Percentiles rank a stretch among this genome's conserved stretches.
Conservation (phyloP, 2,329 filamentous ascomycete genomes). For the Hypoxylon rubiginosum region DNA sequence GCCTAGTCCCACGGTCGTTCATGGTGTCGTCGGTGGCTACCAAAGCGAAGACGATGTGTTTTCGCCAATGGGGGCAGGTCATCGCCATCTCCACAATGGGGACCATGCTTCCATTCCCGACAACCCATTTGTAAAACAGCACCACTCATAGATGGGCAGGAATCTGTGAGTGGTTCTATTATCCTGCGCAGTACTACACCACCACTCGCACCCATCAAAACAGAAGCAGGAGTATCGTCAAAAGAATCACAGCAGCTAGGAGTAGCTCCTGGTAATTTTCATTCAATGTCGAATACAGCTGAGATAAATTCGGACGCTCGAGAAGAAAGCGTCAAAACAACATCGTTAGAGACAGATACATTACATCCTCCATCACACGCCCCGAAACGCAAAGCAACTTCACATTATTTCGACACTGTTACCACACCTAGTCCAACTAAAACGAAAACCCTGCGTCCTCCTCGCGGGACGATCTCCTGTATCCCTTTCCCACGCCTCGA, state of each 20-base stretch:
- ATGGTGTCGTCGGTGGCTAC: background rate
- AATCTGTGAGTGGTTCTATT: conserved; percentile 39
- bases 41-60: conserved; percentile 14
- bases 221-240: conserved; percentile 5
- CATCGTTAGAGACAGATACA: background rate
- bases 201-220: background rate
- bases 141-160: conserved; percentile 44
- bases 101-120: no score
- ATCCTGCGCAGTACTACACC: conserved; percentile 15
- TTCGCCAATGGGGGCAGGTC: background rate
- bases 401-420: conserved; percentile 52
- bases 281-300: background rate
- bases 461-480: conserved; percentile 63
- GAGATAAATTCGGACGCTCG: background rate
- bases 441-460: conserved; percentile 52
- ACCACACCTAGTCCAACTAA: conserved; percentile 23
- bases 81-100: no score
- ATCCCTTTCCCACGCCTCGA: conserved; percentile 77
- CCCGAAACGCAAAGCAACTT: conserved; percentile 47
- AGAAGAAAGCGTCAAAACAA: background rate
- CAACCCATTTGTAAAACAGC: conserved; percentile 34
- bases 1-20: conserved; percentile 1
- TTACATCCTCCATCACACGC: conserved; percentile 2
- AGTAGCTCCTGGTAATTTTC: background rate
- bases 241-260: conserved; percentile 4